These are phyloP conservation scores for Rhizophagus clarus DNA, from an alignment of 192 early-diverging fungal species.

Conservation along the genomic window DNA sequence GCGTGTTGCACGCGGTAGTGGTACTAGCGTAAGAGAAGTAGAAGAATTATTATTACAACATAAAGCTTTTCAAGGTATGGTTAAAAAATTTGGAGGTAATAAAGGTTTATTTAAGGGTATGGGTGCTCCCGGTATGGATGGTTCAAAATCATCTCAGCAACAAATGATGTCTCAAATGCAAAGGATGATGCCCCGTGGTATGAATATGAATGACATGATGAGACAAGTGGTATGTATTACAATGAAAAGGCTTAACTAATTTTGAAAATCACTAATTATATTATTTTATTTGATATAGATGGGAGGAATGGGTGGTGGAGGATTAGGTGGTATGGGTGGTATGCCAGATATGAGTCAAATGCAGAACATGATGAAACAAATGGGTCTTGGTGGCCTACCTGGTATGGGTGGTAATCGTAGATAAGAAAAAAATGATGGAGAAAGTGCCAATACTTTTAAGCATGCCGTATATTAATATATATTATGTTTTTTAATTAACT, in stretches of 20 bases:
- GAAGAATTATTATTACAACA: slow-evolving; percentile 81
- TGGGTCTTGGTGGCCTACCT: slow-evolving; percentile 48
- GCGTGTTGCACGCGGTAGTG: slow-evolving; percentile 84
- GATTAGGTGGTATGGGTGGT: slow-evolving; percentile 56
- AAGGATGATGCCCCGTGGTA: slow-evolving; percentile 55
- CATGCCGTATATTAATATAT: too few species aligned
- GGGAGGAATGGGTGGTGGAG: slow-evolving; percentile 44
- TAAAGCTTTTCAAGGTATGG: slow-evolving; percentile 78
- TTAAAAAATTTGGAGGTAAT: slow-evolving; percentile 92
- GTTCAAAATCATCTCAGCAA: slow-evolving; percentile 55
- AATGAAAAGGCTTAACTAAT: not conserved
- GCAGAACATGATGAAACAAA: slow-evolving; percentile 76
- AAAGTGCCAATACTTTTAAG: too few species aligned
- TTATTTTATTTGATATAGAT: slow-evolving; percentile 25
- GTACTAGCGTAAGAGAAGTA: slow-evolving; percentile 79
- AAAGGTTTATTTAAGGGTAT: slow-evolving; percentile 77
- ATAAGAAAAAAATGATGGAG: not conserved
- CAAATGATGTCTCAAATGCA: slow-evolving; percentile 69
- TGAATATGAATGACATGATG: slow-evolving; percentile 67
- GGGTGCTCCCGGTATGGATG: slow-evolving; percentile 59
- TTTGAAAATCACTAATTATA: not conserved
- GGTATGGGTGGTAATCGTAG: slow-evolving; percentile 3
- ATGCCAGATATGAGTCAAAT: slow-evolving; percentile 68
- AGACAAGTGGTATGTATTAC: slow-evolving; percentile 54
- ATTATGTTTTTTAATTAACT: too few species aligned